Base-by-base conservation (phyloP, 129 eudicot genomes). In the Apium graveolens region DNA sequence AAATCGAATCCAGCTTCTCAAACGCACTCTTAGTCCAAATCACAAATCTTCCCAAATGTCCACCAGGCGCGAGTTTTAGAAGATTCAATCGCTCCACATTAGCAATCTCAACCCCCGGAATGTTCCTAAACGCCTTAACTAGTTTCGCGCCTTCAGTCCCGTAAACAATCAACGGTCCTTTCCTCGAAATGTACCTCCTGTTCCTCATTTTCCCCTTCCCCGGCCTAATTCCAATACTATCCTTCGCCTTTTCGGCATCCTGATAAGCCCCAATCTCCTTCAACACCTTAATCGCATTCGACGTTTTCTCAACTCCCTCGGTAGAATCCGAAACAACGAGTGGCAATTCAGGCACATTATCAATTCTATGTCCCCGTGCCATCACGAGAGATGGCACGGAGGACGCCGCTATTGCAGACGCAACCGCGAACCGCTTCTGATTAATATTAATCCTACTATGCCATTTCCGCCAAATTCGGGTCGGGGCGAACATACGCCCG, bases 21-120 rank as follows among this genome's bases (percentile, higher is more conserved):
- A 89, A 93, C 0, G 98, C 98, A 11, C 90, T 84, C 79, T 91
- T 93, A 1, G 98, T 93, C 98, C 98, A 93, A 43, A 91, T 83
- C 6, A 93, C 82, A 57, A 93, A 91, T 87, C 98, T 81, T 2
- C 98, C 98, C 1, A 93, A 79, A 41, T 93, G 98, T 0, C 98
- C 98, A 18, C 98, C 98, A 3, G 98, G 97, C 9, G 98, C 98
- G 3, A 93, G 74, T 63, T 93, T 91, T 83, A 93, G 63, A 42
- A 93, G 46, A 37, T 91, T 91, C 42, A 93, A 79, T 0, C 98
- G 74, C 76, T 91, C 96, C 1, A 93, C 97, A 29, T 93, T 91
- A 13, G 90, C 90, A 1, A 93, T 62, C 70, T 93, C 98, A 7
- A 93, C 91, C 0, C 97, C 98, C 7, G 98, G 87, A 38, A 93